Conservation (phyloP, 805 yeast species). For the Diddensiella caesifluorescens region DNA sequence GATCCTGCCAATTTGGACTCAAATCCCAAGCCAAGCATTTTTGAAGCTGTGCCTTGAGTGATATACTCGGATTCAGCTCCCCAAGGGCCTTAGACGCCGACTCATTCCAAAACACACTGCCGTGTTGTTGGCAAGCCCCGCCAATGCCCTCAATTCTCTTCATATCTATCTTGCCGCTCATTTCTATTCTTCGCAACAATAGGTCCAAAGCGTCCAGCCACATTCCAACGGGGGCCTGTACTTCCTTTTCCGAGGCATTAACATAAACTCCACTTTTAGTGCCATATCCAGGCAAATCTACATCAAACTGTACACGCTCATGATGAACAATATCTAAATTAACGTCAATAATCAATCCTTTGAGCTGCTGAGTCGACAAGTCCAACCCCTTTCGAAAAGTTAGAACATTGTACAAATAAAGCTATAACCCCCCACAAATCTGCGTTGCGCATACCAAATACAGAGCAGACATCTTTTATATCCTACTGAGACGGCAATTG, state of each 20-base stretch:
- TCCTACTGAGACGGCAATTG: conserved; percentile 7
- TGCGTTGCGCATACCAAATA: conserved; percentile 2
- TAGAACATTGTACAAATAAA: too few relatives aligned
- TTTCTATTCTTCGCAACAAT: conserved; percentile 47
- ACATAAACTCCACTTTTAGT: conserved; percentile 70
- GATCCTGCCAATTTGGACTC: conserved; percentile 96
- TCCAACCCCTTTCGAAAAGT: conserved; percentile 75
- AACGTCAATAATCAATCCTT: conserved; percentile 60
- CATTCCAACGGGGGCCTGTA: conserved; percentile 79
- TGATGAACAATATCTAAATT: conserved; percentile 49
- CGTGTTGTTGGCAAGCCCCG: conserved; percentile 92
- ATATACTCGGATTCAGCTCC: conserved; percentile 31
- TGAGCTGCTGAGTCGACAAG: conserved; percentile 84
- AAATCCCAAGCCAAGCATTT: conserved; percentile 41
- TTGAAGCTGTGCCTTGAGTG: conserved; percentile 40
- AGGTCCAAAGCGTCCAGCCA: conserved; percentile 82
- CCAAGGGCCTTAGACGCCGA: conserved; percentile 41
- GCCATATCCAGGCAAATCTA: conserved; percentile 52
- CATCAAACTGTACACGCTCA: conserved; percentile 67
- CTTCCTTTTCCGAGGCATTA: conserved; percentile 50
- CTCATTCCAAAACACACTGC: conserved; percentile 74
- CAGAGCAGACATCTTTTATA: not conserved
- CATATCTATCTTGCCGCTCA: conserved; percentile 49
- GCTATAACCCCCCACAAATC: too few relatives aligned
- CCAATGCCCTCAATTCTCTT: conserved; percentile 56